Conservation (phyloP, 1,139 yeast genomes). For the Geotrichum candidum region DNA sequence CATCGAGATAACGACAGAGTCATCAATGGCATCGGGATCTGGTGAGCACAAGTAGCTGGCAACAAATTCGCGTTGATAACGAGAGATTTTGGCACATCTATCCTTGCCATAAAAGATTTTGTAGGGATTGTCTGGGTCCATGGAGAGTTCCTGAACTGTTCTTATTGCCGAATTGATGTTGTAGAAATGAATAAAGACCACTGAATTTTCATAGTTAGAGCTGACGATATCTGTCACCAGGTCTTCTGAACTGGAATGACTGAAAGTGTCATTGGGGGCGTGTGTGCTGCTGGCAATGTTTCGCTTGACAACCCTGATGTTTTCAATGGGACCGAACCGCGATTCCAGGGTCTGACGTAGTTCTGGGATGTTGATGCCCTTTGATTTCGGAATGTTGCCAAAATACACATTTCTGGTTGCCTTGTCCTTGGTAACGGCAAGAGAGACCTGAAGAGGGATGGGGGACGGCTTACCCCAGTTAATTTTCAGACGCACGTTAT, state of each 20-base stretch:
- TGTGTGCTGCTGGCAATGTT: neutral
- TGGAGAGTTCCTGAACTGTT: constrained; percentile 61
- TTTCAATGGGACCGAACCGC: neutral
- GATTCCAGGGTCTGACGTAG: constrained; percentile 33
- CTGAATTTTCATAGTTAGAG: constrained; percentile 61
- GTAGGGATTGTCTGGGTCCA: constrained; percentile 47
- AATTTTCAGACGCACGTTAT: constrained; percentile 44
- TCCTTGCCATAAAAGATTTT: constrained; percentile 84
- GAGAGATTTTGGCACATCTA: constrained; percentile 75
- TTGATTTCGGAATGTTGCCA: constrained; percentile 51
- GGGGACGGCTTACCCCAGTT: constrained; percentile 67
- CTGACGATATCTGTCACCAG: constrained; percentile 59
- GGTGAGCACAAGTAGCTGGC: constrained; percentile 73
- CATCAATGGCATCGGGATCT: constrained; percentile 52
- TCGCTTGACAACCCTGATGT: neutral
- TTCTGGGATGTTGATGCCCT: constrained; percentile 53
- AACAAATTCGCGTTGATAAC: constrained; percentile 93
- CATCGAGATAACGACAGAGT: constrained; percentile 39
- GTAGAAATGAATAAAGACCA: constrained; percentile 75
- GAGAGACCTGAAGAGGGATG: constrained; percentile 60
- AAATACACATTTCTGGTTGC: constrained; percentile 89
- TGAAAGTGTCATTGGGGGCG: constrained; percentile 24
- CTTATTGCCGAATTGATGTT: constrained; percentile 75
- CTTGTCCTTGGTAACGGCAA: constrained; percentile 73
- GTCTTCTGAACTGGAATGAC: constrained; percentile 66